Base-by-base conservation (phyloP, 2,329 filamentous ascomycete species). In the Thelonectria olida region DNA sequence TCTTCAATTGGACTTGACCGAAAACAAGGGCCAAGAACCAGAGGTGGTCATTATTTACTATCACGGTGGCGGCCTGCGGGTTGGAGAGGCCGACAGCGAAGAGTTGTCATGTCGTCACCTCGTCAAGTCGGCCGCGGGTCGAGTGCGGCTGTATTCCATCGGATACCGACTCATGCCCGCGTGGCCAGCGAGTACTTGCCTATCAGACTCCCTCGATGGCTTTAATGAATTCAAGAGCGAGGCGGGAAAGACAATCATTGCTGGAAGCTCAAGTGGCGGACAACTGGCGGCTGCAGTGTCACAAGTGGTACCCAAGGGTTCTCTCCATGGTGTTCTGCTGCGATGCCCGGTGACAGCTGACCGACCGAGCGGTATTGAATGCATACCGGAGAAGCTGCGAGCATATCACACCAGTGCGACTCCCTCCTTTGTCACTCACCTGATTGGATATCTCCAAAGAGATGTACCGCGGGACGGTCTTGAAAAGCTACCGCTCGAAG, bases 81-180 rank as follows among this genome's bases (percentile, higher is more conserved):
- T 84, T 28, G 82, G 82, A 10, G 80, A 83, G 54, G 78, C 80
- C 2, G 80, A 84, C 62, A 82, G 78, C 61, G 82, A 85, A 66
- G 81, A 85, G 47, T 70, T 83, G 2, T 78, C 80, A 2, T 83
- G 81, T 65, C 76, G 81, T 0, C 77, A 75, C 23, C 75, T 84
- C 20, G 66, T 78, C 23, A 74, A 76, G 20, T 72, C 63, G 7
- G 60, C 74, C 7, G 57, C 73, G 0, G 60, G 62, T 8, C 64
- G 67, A 34, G 66, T 74, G 13, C 67, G 66, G 2, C 72, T 84
- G 25, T 82, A 80, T 67, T 84, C 81, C 0, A 71, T 83, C 28
- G 77, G 77, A 13, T 84, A 85, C 68, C 75, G 82, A 4, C 75
- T 84, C 7, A 74, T 82, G 66, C 81, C 81, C 0, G 63, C 73